These are phyloP conservation scores for Penicillium paxilli DNA, from an alignment of 495 filamentous ascomycete species.

Conservation along the genomic window DNA sequence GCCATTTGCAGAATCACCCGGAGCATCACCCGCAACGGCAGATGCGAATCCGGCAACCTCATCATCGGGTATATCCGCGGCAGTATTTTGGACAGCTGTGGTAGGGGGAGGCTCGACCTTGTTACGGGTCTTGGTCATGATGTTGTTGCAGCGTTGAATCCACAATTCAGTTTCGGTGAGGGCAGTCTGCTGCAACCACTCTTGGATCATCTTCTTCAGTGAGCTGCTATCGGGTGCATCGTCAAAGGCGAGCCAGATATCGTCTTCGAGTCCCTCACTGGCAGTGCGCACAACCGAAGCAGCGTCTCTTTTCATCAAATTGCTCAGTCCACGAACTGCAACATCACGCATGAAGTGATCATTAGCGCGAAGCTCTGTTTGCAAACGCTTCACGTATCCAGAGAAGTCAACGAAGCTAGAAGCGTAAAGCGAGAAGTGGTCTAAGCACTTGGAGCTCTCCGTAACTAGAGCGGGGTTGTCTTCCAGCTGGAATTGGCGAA, in stretches of 20 bases:
- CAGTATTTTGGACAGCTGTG: conserved; percentile 50
- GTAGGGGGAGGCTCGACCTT: conserved; percentile 51
- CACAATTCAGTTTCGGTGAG: conserved; percentile 74
- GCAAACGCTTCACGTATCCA: conserved; percentile 78
- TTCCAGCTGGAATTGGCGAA: conserved; percentile 81
- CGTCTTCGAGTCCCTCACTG: conserved; percentile 77
- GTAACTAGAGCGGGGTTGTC: conserved; percentile 68
- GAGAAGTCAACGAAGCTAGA: conserved; percentile 79
- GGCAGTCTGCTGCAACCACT: conserved; percentile 88
- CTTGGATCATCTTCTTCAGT: conserved; percentile 77
- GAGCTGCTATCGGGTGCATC: conserved; percentile 69
- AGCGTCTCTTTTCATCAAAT: conserved; percentile 90
- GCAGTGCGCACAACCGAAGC: conserved; percentile 73
- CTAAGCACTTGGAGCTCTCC: conserved; percentile 79
- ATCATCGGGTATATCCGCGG: conserved; percentile 85
- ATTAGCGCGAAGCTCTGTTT: conserved; percentile 70
- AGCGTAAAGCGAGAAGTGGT: conserved; percentile 92
- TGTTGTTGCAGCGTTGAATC: conserved; percentile 83
- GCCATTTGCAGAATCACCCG: conserved; percentile 60
- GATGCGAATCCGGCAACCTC: conserved; percentile 93
- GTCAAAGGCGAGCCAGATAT: conserved; percentile 88
- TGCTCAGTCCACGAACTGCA: conserved; percentile 86
- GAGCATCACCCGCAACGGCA: conserved; percentile 60
- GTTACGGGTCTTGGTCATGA: conserved; percentile 80
- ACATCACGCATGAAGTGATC: conserved; percentile 69